Evolutionary conservation across 768 basidiomycete species (phyloP).

Genomic region (Boletus fagicola): DNA sequence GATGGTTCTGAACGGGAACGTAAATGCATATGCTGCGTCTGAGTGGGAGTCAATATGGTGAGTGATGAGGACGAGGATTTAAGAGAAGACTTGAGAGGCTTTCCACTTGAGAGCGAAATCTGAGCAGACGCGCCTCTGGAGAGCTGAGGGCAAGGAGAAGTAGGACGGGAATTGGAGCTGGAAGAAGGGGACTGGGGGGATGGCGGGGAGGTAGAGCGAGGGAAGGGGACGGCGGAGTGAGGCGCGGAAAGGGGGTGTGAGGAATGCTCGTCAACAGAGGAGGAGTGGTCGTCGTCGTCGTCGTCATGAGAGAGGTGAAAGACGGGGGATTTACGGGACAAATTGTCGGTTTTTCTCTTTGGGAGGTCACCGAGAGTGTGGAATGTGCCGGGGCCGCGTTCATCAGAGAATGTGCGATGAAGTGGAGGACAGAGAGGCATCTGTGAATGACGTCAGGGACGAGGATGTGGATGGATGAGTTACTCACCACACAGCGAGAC

Average conservation of each 20-base stretch:
- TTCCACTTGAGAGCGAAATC: slow-evolving; percentile 68
- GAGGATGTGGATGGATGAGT: background rate
- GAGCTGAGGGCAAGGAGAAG: slow-evolving; percentile 10
- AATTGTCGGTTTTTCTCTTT: slow-evolving; percentile 30
- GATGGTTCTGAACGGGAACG: slow-evolving; percentile 59
- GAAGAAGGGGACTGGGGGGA: slow-evolving; percentile 1
- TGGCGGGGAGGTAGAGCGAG: slow-evolving; percentile 30
- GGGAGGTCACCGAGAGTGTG: slow-evolving; percentile 47
- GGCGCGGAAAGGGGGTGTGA: slow-evolving; percentile 9
- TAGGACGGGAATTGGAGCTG: background rate
- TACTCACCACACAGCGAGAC: background rate
- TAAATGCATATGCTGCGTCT: slow-evolving; percentile 13
- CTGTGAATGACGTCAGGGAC: slow-evolving; percentile 10
- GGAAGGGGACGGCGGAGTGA: slow-evolving; percentile 40
- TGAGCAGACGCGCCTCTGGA: slow-evolving; percentile 39
- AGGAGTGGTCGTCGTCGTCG: slow-evolving; percentile 27
- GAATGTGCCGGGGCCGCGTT: slow-evolving; percentile 48
- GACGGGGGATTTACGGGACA: slow-evolving; percentile 17
- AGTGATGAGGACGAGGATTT: slow-evolving; percentile 45
- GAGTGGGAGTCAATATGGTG: slow-evolving; percentile 6
- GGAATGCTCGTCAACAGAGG: slow-evolving; percentile 18
- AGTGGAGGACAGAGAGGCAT: slow-evolving; percentile 16
- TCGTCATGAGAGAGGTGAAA: slow-evolving; percentile 23
- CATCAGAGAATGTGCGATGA: slow-evolving; percentile 37
- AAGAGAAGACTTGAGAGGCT: slow-evolving; percentile 83